A percentile compares a stretch with the other conserved stretches of the same genome.
phyloP scores from a whole-genome alignment of 768 basidiomycete genomes.

The Boletus fagicola region DNA sequence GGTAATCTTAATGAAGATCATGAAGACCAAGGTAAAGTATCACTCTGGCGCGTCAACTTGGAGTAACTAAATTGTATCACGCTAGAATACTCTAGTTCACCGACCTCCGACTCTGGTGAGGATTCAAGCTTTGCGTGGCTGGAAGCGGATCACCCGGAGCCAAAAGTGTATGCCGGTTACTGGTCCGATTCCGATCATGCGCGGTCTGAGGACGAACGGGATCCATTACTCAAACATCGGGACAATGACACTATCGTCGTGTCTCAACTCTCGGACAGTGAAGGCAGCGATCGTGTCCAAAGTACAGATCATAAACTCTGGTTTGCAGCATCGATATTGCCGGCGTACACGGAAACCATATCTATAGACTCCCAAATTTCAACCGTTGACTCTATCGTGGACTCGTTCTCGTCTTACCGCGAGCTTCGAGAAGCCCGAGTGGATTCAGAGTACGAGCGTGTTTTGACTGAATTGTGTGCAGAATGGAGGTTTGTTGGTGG shows the following conservation, averaged over 20 bases:
- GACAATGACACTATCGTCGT: constrained; percentile 14
- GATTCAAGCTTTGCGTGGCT: constrained; percentile 13
- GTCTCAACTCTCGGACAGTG: constrained; percentile 20
- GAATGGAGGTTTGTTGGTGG: constrained; percentile 72
- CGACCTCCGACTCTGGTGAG: constrained; percentile 12
- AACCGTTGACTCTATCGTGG: constrained; percentile 40
- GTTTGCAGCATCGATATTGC: constrained; percentile 40
- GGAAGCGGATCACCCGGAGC: constrained; percentile 3
- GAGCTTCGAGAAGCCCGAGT: constrained; percentile 43
- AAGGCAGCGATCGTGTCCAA: constrained; percentile 3
- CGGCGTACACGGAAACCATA: constrained; percentile 44
- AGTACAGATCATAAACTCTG: constrained; percentile 20
- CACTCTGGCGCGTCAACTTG: neutral
- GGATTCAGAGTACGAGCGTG: constrained; percentile 49
- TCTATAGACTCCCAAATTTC: constrained; percentile 27
- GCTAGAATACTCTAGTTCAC: constrained; percentile 11
- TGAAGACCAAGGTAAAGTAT: constrained; percentile 15
- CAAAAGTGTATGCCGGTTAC: constrained; percentile 22
- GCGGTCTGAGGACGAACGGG: constrained; percentile 21
- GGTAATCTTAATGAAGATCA: constrained; percentile 6
- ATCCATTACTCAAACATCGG: constrained; percentile 12
- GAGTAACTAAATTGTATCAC: neutral
- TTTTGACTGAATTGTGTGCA: constrained; percentile 46
- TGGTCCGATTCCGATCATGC: constrained; percentile 22
- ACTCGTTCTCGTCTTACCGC: constrained; percentile 54